Base-by-base conservation (phyloP, 441 rosid species). In the Gossypium lobatum region DNA sequence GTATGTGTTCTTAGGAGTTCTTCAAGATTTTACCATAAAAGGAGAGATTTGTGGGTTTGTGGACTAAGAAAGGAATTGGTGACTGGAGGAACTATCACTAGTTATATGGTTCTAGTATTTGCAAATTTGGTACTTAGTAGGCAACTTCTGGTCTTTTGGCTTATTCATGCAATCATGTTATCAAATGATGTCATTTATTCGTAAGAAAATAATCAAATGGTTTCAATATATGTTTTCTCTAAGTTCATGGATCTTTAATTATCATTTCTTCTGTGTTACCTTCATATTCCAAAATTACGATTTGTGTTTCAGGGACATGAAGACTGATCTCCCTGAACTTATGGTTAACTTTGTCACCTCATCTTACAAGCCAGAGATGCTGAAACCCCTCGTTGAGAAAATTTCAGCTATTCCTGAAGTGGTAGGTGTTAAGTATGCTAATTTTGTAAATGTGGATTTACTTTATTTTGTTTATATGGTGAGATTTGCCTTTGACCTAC, bases 341-440 rank as follows among this genome's bases (percentile, higher is more conserved):
- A 95, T 95, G 97, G 97, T 92, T 80, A 95, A 92, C 77, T 91
- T 95, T 82, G 97, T 95, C 80, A 95, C 97, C 28, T 89, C 97
- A 2, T 88, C 89, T 37, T 87, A 89, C 85, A 78, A 88, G 77
- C 96, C 97, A 48, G 96, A 89, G 85, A 81, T 92, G 84, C 86
- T 95, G 87, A 85, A 85, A 83, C 91, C 96, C 39, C 73, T 95
- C 17, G 89, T 89, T 68, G 94, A 88, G 78, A 88, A 83, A 85
- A 84, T 89, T 74, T 83, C 93, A 54, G 75, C 86, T 71, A 84
- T 92, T 82, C 89, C 93, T 71, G 87, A 89, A 89, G 98, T 95
- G 97, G 97, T 92, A 80, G 69, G 94, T 88, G 55, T 18, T 66
- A 50, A 39, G 13, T 71, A 31, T 69, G 64, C 6, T 0, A 57